These are phyloP conservation scores for Fusarium graminum DNA, from an alignment of 2,329 filamentous ascomycete genomes.

Conservation along the genomic window DNA sequence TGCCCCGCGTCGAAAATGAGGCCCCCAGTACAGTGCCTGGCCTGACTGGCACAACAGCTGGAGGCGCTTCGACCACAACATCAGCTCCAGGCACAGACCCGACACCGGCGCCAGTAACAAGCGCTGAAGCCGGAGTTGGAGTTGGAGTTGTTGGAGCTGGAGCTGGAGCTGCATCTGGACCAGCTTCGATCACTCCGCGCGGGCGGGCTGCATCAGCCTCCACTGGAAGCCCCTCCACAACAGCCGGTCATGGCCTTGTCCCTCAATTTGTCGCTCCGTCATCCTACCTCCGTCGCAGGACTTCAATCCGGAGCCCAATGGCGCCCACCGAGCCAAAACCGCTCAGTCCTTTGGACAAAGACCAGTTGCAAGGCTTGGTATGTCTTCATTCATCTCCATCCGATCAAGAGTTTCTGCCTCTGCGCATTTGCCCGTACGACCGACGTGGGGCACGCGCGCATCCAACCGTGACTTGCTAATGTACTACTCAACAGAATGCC, in stretches of 20 bases:
- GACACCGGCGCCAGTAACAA: constrained; percentile 9
- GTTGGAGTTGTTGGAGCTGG: constrained; percentile 2
- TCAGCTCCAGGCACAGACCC: constrained; percentile 26
- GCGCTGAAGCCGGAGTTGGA: constrained; percentile 18
- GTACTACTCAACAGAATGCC: constrained; percentile 71
- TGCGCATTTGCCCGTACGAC: constrained; percentile 34
- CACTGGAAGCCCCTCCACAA: constrained; percentile 42
- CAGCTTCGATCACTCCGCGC: constrained; percentile 42
- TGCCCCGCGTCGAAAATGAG: constrained; percentile 36
- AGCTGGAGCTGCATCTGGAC: neutral
- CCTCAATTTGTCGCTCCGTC: constrained; percentile 72
- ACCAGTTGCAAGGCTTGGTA: constrained; percentile 84
- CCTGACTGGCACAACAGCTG: constrained; percentile 28
- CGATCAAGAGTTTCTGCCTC: constrained; percentile 11
- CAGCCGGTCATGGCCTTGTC: constrained; percentile 52
- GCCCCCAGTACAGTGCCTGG: constrained; percentile 23
- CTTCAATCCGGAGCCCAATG: constrained; percentile 54
- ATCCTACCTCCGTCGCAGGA: constrained; percentile 65
- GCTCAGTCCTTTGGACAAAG: constrained; percentile 75
- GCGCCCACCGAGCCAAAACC: constrained; percentile 57
- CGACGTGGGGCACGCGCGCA: constrained; percentile 38
- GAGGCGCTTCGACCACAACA: constrained; percentile 28
- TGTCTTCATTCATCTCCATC: constrained; percentile 52
- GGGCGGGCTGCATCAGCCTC: constrained; percentile 41
- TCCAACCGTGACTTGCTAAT: constrained; percentile 22